A percentile compares a stretch with the other conserved stretches of the same genome.
phyloP scores from a whole-genome alignment of 371 early-diverging fungal genomes.

The Synchytrium microbalum region DNA sequence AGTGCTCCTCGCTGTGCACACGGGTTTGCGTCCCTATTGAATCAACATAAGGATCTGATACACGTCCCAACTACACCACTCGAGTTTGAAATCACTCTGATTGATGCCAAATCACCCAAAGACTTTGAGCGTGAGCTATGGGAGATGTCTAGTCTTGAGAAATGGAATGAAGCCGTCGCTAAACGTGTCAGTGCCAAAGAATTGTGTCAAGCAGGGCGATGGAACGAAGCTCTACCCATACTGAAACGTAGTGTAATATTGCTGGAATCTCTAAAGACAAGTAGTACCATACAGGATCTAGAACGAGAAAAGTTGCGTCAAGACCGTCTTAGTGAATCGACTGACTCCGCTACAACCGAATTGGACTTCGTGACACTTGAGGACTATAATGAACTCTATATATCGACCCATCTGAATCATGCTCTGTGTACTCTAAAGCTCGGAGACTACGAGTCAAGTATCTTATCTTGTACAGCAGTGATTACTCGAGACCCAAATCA shows the following conservation, averaged over 20 bases:
- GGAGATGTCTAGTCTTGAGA: constrained; percentile 36
- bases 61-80: constrained; percentile 23
- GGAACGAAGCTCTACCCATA: constrained; percentile 26
- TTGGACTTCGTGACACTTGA: constrained; percentile 34
- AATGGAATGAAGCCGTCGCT: constrained; percentile 27
- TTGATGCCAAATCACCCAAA: constrained; percentile 28
- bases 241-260: constrained; percentile 31
- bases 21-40: no score
- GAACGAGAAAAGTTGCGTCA: constrained; percentile 7
- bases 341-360: neutral
- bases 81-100: constrained; percentile 38
- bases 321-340: constrained; percentile 9
- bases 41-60: no score
- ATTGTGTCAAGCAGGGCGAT: constrained; percentile 25
- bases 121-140: constrained; percentile 30
- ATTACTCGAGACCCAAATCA: constrained; percentile 26
- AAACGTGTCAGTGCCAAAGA: constrained; percentile 27
- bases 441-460: constrained; percentile 18
- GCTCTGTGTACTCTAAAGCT: constrained; percentile 40
- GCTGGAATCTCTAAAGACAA: constrained; percentile 29
- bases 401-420: constrained; percentile 33
- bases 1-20: no score
- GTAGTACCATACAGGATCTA: constrained; percentile 24
- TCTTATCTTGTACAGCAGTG: constrained; percentile 35
- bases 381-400: constrained; percentile 30